phyloP scores from a whole-genome alignment of 2,329 filamentous ascomycete species.

The Botrytis tulipae region DNA sequence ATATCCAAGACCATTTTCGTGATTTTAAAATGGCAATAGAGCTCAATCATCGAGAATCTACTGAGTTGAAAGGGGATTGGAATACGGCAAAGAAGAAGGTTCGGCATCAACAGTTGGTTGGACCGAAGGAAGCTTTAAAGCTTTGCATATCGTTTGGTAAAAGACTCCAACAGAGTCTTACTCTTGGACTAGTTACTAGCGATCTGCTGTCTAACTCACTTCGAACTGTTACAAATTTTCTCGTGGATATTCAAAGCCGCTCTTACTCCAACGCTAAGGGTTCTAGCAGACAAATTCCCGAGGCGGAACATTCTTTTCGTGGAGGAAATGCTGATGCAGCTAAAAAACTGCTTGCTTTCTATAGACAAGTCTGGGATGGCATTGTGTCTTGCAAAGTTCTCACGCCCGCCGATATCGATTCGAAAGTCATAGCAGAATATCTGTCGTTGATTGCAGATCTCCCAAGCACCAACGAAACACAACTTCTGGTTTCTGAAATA shows the following conservation, averaged over 20 bases:
- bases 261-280: neutral
- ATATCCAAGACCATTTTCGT: slow-evolving; percentile 21
- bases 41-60: neutral
- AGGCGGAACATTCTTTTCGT: too few relatives aligned
- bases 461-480: slow-evolving; percentile 23
- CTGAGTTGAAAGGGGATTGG: neutral
- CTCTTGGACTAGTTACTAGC: slow-evolving; percentile 28
- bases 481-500: slow-evolving; percentile 26
- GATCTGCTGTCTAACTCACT: slow-evolving; percentile 23
- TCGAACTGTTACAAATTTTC: slow-evolving; percentile 19
- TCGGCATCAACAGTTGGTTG: too few relatives aligned
- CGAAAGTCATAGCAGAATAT: slow-evolving; percentile 23
- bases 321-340: neutral
- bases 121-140: neutral
- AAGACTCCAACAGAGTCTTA: slow-evolving; percentile 30
- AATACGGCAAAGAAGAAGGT: neutral
- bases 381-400: slow-evolving; percentile 32
- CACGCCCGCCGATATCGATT: slow-evolving; percentile 25
- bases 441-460: slow-evolving; percentile 26
- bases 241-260: slow-evolving; percentile 18
- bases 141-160: slow-evolving; percentile 29
- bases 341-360: slow-evolving; percentile 27
- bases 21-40: slow-evolving; percentile 25
- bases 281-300: too few relatives aligned
- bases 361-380: slow-evolving; percentile 33